Conservation (phyloP, 2,329 filamentous ascomycete species). For the Fusarium scirpi region DNA sequence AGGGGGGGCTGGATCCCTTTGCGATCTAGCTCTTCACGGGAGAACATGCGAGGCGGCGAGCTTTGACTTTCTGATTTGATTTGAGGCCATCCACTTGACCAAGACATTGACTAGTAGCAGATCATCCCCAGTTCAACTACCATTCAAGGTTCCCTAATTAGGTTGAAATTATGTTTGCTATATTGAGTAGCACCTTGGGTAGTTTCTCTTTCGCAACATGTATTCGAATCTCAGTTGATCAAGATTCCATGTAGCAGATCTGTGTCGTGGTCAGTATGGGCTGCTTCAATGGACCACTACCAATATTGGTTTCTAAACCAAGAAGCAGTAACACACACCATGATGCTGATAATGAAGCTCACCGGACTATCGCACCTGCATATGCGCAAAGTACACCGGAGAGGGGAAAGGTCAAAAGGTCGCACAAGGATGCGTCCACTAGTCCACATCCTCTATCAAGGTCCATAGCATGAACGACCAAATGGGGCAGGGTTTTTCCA, state of each 20-base stretch:
- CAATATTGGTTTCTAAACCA: slow-evolving; percentile 28
- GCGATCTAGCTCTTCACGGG: slow-evolving; percentile 41
- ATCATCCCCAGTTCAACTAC: slow-evolving; percentile 27
- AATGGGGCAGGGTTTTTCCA: slow-evolving; percentile 38
- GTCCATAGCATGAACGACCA: slow-evolving; percentile 16
- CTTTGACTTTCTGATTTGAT: slow-evolving; percentile 40
- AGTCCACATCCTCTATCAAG: slow-evolving; percentile 40
- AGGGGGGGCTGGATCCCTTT: slow-evolving; percentile 35
- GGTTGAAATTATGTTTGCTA: slow-evolving; percentile 18
- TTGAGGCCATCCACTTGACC: slow-evolving; percentile 42
- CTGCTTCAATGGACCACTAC: slow-evolving; percentile 5
- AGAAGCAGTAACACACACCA: slow-evolving; percentile 38
- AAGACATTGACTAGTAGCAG: slow-evolving; percentile 13
- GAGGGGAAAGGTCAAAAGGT: slow-evolving; percentile 40
- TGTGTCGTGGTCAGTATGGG: slow-evolving; percentile 27
- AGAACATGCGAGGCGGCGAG: slow-evolving; percentile 39
- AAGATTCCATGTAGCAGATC: slow-evolving; percentile 29
- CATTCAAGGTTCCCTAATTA: slow-evolving; percentile 20
- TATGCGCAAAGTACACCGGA: slow-evolving; percentile 41
- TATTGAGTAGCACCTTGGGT: not conserved
- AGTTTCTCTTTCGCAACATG: not conserved
- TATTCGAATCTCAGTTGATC: slow-evolving; percentile 1
- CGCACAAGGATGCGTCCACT: slow-evolving; percentile 34
- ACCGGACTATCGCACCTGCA: slow-evolving; percentile 40
- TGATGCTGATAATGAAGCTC: slow-evolving; percentile 36